These are phyloP conservation scores for Phialocephala subalpina DNA, from an alignment of 2,329 filamentous ascomycete genomes.

Conservation along the genomic window DNA sequence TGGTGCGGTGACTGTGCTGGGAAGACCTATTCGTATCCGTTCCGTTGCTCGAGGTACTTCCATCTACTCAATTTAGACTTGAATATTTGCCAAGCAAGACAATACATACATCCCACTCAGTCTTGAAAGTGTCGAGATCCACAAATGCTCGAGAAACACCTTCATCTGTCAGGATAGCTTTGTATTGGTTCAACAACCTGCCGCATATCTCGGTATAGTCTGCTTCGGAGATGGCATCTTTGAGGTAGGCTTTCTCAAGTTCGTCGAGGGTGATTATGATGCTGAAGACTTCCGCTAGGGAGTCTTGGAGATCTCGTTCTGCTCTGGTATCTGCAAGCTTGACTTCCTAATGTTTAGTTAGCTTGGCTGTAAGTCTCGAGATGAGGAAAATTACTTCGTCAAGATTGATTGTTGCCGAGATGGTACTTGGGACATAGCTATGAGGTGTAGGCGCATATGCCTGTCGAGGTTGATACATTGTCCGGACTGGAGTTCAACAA, in stretches of 20 bases:
- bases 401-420: slow-evolving; percentile 90
- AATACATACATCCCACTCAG: slow-evolving; percentile 84
- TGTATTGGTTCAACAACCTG: slow-evolving; percentile 94
- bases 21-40: slow-evolving; percentile 89
- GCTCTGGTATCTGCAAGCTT: slow-evolving; percentile 87
- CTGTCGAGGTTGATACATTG: slow-evolving; percentile 45
- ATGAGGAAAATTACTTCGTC: slow-evolving; percentile 72
- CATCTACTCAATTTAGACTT: slow-evolving; percentile 62
- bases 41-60: slow-evolving; percentile 95
- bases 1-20: slow-evolving; percentile 74
- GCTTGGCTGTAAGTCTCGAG: slow-evolving; percentile 10
- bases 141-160: slow-evolving; percentile 88
- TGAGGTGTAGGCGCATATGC: slow-evolving; percentile 47
- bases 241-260: slow-evolving; percentile 94
- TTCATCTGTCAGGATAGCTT: slow-evolving; percentile 90
- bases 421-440: slow-evolving; percentile 87
- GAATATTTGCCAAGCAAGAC: no score
- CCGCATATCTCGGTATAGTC: slow-evolving; percentile 98
- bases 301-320: slow-evolving; percentile 94
- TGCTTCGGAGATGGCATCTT: slow-evolving; percentile 88
- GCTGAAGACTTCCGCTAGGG: slow-evolving; percentile 95
- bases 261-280: slow-evolving; percentile 96
- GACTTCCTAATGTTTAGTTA: slow-evolving; percentile 72
- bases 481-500: not conserved
- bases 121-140: slow-evolving; percentile 89